Conservation (phyloP, 352 stramenopile genomes). For the Pythium pectinolyticum region DNA sequence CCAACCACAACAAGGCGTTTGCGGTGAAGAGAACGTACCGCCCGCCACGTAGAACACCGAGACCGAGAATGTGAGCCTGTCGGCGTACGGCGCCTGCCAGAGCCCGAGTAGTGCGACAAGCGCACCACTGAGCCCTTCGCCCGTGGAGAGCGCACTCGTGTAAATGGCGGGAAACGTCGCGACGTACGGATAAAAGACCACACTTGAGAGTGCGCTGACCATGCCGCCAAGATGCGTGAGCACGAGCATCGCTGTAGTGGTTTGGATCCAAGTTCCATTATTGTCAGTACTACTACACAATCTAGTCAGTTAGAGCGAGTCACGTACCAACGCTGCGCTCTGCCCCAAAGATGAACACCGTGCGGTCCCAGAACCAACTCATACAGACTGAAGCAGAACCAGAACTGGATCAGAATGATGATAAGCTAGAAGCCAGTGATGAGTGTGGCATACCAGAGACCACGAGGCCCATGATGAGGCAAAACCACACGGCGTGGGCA, state of each 20-base stretch:
- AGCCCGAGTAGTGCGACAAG: slow-evolving; percentile 58
- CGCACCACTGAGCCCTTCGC: slow-evolving; percentile 62
- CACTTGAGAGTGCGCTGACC: slow-evolving; percentile 64
- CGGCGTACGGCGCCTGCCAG: slow-evolving; percentile 52
- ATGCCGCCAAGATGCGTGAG: slow-evolving; percentile 64
- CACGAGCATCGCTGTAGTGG: slow-evolving; percentile 46
- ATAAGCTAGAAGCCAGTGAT: neutral
- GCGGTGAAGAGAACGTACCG: no score
- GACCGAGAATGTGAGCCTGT: slow-evolving; percentile 49
- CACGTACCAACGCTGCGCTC: slow-evolving; percentile 54
- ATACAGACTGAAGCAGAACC: slow-evolving; percentile 37
- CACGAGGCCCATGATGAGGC: slow-evolving; percentile 44
- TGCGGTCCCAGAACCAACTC: slow-evolving; percentile 56
- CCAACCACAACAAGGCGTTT: no score
- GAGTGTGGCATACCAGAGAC: slow-evolving; percentile 7
- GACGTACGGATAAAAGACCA: slow-evolving; percentile 74
- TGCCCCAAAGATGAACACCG: slow-evolving; percentile 36
- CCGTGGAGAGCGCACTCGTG: slow-evolving; percentile 61
- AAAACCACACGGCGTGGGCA: slow-evolving; percentile 55
- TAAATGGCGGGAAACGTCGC: slow-evolving; percentile 60
- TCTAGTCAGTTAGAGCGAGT: no score
- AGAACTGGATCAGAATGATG: no score
- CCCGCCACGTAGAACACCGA: slow-evolving; percentile 53
- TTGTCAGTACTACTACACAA: no score
- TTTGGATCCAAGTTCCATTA: neutral